Evolutionary conservation across 768 basidiomycete genomes (phyloP), one percentile per base, ranked within the genome.

Genomic region (Dioszegia crocea): DNA sequence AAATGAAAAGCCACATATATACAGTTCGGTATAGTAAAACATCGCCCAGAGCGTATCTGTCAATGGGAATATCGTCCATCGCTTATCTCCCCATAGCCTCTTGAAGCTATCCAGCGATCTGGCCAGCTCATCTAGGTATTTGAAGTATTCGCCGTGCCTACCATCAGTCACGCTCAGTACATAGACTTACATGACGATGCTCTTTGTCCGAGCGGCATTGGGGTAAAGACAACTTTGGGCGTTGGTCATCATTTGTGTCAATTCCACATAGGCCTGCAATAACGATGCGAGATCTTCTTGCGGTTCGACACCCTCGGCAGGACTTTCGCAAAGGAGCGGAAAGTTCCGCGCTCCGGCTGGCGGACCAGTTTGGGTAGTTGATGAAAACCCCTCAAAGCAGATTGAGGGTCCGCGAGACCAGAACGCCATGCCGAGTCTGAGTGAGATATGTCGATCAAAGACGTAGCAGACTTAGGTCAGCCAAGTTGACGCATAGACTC

Each of bases 211-310:
- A 0, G 62, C 63, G 14, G 68, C 55, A 53, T 70, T 72, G 0
- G 74, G 70, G 45, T 73, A 76, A 33, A 76, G 59, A 16, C 62
- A 60, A 39, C 68, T 68, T 55, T 76, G 74, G 8, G 73, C 74
- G 40, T 68, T 76, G 17, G 63, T 60, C 67, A 69, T 69, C 54
- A 68, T 52, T 46, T 73, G 74, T 11, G 74, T 76, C 24, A 76
- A 48, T 45, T 76, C 74, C 12, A 73, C 46, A 53, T 71, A 66
- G 2, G 70, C 70, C 50, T 72, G 70, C 0, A 69, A 47, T 39
- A 72, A 45, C 40, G 57, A 57, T 9, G 61, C 62, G 17, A 62
- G 56, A 45, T 75, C 74, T 38, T 66, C 69, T 29, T 66, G 65
- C 1, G 64, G 60, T 16, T 55, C 48, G 14, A 45, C 59, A 12